Evolutionary conservation across 2,329 filamentous ascomycete species (phyloP), one percentile per base, ranked within the genome.

Genomic region (Arthrocladium fulminans): DNA sequence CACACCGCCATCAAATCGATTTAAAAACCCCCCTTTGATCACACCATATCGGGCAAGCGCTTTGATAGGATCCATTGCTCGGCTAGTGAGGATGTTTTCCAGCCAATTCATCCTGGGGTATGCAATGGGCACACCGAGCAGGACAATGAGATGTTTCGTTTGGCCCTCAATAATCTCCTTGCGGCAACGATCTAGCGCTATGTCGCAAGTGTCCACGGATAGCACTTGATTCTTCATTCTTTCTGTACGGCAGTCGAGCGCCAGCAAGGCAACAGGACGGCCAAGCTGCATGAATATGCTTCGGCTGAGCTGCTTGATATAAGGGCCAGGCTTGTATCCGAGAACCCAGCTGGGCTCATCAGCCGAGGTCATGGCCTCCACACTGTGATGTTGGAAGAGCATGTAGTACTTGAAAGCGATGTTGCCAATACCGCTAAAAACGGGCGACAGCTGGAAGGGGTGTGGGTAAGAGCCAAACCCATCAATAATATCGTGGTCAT

Each of bases 361-460:
- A 29, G 76, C 73, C 56, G 94, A 83, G 0, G 83, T 88, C 68
- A 98, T 92, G 39, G 83, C 79, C 1, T 80, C 70, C 2, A 94
- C 73, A 56, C 85, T 94, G 65, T 98, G 94, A 59, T 98, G 92
- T 65, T 98, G 92, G 70, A 98, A 98, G 7, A 98, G 76, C 81
- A 98, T 84, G 61, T 98, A 98, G 67, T 97, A 98, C 65, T 98
- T 98, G 77, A 92, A 97, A 0, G 90, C 90, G 43, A 97, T 81
- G 30, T 84, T 85, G 2, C 92, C 94, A 7, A 98, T 67, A 0
- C 94, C 92, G 2, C 83, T 84, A 63, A 98, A 94, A 0, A 97
- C 86, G 0, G 87, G 84, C 2, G 86, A 87, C 55, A 78, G 80
- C 88, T 96, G 97, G 61, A 95, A 92, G 56, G 86, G 80, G 57